Conservation (phyloP, 2,329 filamentous ascomycete genomes). For the Taxawa tesnikishii region DNA sequence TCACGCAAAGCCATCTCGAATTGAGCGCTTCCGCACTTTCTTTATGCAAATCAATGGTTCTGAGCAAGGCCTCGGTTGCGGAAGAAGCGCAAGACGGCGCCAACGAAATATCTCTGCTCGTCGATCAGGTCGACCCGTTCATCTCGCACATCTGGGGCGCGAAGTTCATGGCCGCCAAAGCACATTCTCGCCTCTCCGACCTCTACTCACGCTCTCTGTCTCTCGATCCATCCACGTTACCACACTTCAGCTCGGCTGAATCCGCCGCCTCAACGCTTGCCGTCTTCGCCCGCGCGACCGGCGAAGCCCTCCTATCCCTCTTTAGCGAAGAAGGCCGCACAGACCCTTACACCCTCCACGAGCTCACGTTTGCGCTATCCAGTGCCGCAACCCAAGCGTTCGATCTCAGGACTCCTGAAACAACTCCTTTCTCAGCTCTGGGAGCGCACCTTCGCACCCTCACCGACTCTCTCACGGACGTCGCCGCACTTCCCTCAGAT, state of each 20-base stretch:
- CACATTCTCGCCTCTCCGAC: conserved; percentile 64
- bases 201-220: conserved; percentile 64
- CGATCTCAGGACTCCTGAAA: conserved; percentile 39
- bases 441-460: conserved; percentile 53
- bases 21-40: conserved; percentile 58
- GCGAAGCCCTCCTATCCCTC: conserved; percentile 51
- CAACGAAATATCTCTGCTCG: conserved; percentile 43
- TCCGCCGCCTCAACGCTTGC: conserved; percentile 52
- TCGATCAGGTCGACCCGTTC: conserved; percentile 57
- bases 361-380: conserved; percentile 53
- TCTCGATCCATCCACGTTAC: conserved; percentile 53
- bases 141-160: conserved; percentile 66
- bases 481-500: conserved; percentile 47
- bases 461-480: conserved; percentile 52
- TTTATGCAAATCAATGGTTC: conserved; percentile 52
- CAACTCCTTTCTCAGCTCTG: conserved; percentile 59
- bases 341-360: conserved; percentile 53
- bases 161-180: conserved; percentile 73
- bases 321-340: conserved; percentile 60
- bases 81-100: conserved; percentile 48
- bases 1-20: conserved; percentile 74
- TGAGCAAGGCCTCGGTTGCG: conserved; percentile 52
- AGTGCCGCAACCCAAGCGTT: conserved; percentile 41
- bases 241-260: conserved; percentile 60
- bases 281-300: conserved; percentile 53